Evolutionary conservation across 495 filamentous ascomycete species (phyloP).

Genomic region (Pseudoneurospora amorphoporcata): DNA sequence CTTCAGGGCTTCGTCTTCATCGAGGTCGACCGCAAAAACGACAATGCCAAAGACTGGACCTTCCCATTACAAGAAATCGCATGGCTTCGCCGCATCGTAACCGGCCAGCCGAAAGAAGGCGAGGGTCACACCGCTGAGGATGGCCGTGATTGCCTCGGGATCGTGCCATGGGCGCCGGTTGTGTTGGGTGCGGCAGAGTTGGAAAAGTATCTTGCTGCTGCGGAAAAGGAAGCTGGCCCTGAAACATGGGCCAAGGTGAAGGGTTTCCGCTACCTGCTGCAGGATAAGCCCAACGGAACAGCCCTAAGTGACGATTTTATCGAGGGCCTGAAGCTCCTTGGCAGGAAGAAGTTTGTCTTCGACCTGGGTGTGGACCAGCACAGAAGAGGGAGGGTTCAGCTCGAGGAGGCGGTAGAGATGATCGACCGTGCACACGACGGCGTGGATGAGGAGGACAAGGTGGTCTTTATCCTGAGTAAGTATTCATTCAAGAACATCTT

Average conservation of each 20-base stretch:
- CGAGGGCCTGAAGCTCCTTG: constrained; percentile 58
- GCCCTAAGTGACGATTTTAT: constrained; percentile 54
- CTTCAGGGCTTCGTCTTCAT: constrained; percentile 67
- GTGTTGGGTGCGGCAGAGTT: constrained; percentile 43
- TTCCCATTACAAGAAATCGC: constrained; percentile 59
- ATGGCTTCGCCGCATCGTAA: constrained; percentile 53
- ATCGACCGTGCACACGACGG: constrained; percentile 52
- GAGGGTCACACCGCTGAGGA: constrained; percentile 50
- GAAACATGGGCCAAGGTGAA: constrained; percentile 37
- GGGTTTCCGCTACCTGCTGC: constrained; percentile 72
- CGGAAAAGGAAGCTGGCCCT: constrained; percentile 37
- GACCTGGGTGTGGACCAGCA: constrained; percentile 74
- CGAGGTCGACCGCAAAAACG: constrained; percentile 67
- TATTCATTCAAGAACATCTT: constrained; percentile 1
- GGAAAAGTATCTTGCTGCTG: constrained; percentile 41
- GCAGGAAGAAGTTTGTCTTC: constrained; percentile 53
- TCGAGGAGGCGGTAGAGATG: constrained; percentile 63
- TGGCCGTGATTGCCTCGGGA: constrained; percentile 45
- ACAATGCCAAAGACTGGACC: constrained; percentile 37
- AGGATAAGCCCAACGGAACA: constrained; percentile 57
- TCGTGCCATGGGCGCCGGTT: constrained; percentile 77
- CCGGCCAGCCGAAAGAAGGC: constrained; percentile 41
- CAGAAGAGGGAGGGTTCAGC: constrained; percentile 55
- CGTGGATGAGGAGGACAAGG: constrained; percentile 45
- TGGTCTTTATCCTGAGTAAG: constrained; percentile 61